phyloP scores from a whole-genome alignment of 352 stramenopile species.

The Aphanomyces cochlioides region DNA sequence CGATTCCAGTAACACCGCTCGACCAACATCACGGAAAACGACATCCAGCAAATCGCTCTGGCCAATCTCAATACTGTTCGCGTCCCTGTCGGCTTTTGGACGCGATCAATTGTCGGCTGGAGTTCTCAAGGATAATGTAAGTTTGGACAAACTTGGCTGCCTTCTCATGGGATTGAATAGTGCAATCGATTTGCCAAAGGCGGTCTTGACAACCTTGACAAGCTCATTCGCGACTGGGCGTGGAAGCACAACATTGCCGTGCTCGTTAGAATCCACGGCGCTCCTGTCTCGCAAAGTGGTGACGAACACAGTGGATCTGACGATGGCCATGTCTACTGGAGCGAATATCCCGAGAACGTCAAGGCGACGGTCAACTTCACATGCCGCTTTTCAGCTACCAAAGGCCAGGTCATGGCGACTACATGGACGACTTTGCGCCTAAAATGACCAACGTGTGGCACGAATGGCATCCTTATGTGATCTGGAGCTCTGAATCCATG shows the following conservation, averaged over 20 bases:
- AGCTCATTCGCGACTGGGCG: slow-evolving; percentile 46
- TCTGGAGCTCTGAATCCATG: slow-evolving; percentile 37
- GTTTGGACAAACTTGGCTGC: not conserved
- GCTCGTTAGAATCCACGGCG: slow-evolving; percentile 48
- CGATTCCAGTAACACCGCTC: slow-evolving; percentile 34
- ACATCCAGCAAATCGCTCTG: slow-evolving; percentile 32
- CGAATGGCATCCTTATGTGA: slow-evolving; percentile 48
- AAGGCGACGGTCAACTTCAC: slow-evolving; percentile 32
- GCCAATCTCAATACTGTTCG: slow-evolving; percentile 46
- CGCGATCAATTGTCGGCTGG: slow-evolving; percentile 10
- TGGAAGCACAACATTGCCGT: slow-evolving; percentile 52
- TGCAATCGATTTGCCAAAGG: slow-evolving; percentile 42
- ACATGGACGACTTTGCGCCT: slow-evolving; percentile 32
- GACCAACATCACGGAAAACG: slow-evolving; percentile 35
- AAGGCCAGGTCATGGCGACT: not conserved
- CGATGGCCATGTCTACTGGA: slow-evolving; percentile 30
- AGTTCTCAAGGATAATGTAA: not conserved
- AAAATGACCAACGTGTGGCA: slow-evolving; percentile 35
- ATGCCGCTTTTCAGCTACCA: slow-evolving; percentile 30
- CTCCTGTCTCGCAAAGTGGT: slow-evolving; percentile 52
- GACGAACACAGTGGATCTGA: slow-evolving; percentile 28
- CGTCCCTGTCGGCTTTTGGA: slow-evolving; percentile 46
- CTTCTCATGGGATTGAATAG: slow-evolving; percentile 14
- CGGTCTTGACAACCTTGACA: slow-evolving; percentile 46
- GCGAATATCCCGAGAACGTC: slow-evolving; percentile 32